These are phyloP conservation scores for Arachis hypogaea DNA, from an alignment of 306 rosid genomes.

Conservation along the genomic window DNA sequence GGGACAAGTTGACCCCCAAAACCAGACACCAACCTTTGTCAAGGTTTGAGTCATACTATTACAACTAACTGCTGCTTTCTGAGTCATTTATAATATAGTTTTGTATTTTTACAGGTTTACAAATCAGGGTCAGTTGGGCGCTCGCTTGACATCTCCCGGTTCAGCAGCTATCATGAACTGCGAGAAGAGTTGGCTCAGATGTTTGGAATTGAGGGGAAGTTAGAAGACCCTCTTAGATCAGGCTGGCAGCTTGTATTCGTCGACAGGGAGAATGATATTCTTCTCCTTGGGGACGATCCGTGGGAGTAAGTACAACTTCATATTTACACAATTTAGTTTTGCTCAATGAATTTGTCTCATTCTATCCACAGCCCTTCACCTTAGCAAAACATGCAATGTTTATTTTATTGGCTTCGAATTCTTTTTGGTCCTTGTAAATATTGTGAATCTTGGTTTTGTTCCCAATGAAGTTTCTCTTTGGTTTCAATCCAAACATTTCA, in stretches of 20 bases:
- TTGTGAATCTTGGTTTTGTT: too few species aligned
- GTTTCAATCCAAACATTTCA: too few species aligned
- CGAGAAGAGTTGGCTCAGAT: conserved; percentile 90
- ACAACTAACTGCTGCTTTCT: conserved; percentile 1
- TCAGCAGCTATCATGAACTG: conserved; percentile 94
- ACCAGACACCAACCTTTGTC: conserved; percentile 70
- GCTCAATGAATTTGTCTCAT: neutral
- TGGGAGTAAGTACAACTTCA: conserved; percentile 78
- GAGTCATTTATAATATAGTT: conserved; percentile 25
- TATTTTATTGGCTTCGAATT: too few species aligned
- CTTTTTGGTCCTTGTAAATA: too few species aligned
- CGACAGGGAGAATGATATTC: conserved; percentile 94
- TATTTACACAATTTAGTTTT: neutral
- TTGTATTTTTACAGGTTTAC: conserved; percentile 67
- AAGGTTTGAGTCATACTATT: conserved; percentile 56
- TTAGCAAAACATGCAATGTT: too few species aligned
- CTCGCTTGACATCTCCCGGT: conserved; percentile 85
- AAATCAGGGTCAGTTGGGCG: conserved; percentile 91
- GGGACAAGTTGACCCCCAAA: conserved; percentile 76
- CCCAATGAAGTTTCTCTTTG: too few species aligned
- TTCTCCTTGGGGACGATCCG: conserved; percentile 98
- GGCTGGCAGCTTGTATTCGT: conserved; percentile 99
- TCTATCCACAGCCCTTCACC: too few species aligned
- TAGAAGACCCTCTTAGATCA: conserved; percentile 95
- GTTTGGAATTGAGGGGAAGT: conserved; percentile 95